Percentiles rank a stretch among this genome's conserved stretches.
These are phyloP conservation scores for Podospora conica DNA, from an alignment of 495 filamentous ascomycete genomes.

Conservation along the genomic window DNA sequence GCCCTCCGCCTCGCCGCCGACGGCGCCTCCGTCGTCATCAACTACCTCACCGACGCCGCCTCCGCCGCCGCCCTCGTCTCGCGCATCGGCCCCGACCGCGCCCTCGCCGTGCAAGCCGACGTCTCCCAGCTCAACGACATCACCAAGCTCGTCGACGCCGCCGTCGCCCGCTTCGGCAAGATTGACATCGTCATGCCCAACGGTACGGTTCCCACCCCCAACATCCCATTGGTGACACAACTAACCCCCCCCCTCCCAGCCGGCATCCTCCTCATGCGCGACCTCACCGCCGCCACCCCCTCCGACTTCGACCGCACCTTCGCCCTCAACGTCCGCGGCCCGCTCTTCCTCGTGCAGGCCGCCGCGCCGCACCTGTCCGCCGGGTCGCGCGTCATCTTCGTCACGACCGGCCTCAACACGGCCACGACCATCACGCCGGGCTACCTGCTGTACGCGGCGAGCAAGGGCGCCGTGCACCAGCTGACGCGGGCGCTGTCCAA, in stretches of 20 bases:
- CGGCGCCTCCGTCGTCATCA: constrained; percentile 61
- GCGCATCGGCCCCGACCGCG: constrained; percentile 46
- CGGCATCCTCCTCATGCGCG: constrained; percentile 46
- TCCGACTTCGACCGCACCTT: constrained; percentile 52
- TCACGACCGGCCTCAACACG: constrained; percentile 49
- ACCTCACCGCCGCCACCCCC: constrained; percentile 53
- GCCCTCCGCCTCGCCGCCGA: constrained; percentile 47
- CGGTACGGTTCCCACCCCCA: constrained; percentile 2
- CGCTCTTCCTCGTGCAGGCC: constrained; percentile 60
- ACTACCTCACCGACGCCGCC: constrained; percentile 48
- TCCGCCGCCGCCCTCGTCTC: constrained; percentile 52
- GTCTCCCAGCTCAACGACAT: constrained; percentile 54
- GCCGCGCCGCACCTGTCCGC: constrained; percentile 54
- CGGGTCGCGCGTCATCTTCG: constrained; percentile 48
- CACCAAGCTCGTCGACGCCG: constrained; percentile 53
- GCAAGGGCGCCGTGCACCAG: constrained; percentile 67
- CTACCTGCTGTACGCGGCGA: constrained; percentile 56
- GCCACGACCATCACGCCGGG: constrained; percentile 44
- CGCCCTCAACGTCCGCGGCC: constrained; percentile 60
- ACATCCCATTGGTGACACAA: neutral
- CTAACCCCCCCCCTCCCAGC: constrained; percentile 26
- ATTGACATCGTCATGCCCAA: constrained; percentile 63
- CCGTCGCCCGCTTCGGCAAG: constrained; percentile 56
- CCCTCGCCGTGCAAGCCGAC: constrained; percentile 58
- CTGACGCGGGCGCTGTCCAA: constrained; percentile 59